Evolutionary conservation across 179 eudicot genomes (phyloP).

Genomic region (Pouteria campechiana): DNA sequence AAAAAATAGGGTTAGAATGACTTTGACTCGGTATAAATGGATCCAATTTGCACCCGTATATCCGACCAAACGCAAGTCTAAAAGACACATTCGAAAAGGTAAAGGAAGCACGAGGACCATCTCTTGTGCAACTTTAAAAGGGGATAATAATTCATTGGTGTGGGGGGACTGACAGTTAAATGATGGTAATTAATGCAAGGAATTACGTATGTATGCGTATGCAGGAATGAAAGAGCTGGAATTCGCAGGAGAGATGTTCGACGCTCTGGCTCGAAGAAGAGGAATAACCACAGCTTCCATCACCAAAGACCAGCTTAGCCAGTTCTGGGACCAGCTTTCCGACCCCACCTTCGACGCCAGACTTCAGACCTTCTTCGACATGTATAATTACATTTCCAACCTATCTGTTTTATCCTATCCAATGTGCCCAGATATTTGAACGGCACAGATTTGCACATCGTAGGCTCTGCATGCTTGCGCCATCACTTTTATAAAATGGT

Average conservation of each 20-base stretch:
- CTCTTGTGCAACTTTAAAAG: too few relatives aligned
- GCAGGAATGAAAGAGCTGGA: conserved; percentile 57
- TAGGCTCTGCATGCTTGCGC: too few relatives aligned
- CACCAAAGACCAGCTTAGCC: conserved; percentile 20
- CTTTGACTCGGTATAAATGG: too few relatives aligned
- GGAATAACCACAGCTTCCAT: conserved; percentile 23
- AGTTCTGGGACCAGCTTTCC: conserved; percentile 29
- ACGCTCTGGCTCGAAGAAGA: conserved; percentile 41
- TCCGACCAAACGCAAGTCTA: too few relatives aligned
- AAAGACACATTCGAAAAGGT: too few relatives aligned
- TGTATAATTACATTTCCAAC: conserved; percentile 5
- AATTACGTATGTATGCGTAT: background rate
- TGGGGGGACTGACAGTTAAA: too few relatives aligned
- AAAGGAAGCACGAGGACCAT: too few relatives aligned
- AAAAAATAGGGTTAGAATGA: too few relatives aligned
- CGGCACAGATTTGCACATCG: background rate
- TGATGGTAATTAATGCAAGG: too few relatives aligned
- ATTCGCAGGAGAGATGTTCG: conserved; percentile 45
- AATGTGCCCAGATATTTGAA: background rate
- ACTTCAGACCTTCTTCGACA: conserved; percentile 40
- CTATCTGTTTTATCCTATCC: background rate
- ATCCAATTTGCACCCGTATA: too few relatives aligned
- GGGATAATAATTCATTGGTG: too few relatives aligned
- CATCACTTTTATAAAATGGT: too few relatives aligned
- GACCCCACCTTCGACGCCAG: conserved; percentile 40